A percentile compares a stretch with the other conserved stretches of the same genome.
These are phyloP conservation scores for Oryza rufipogon DNA, from an alignment of 176 grass and related monocot species.

Conservation along the genomic window DNA sequence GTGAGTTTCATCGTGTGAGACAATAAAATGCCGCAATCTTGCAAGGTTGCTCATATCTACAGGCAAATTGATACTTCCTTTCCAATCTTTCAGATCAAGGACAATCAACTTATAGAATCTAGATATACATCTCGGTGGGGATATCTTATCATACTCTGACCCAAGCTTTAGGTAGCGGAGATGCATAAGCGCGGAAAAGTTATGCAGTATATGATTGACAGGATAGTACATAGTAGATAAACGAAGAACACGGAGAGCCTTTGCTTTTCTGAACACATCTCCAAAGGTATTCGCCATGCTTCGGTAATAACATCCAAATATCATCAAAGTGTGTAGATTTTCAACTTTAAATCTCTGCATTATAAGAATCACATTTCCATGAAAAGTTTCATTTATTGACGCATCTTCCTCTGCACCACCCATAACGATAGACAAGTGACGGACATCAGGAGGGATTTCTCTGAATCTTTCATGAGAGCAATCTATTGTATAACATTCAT, in stretches of 20 bases:
- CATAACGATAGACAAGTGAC: conserved; percentile 36
- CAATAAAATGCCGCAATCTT: not conserved
- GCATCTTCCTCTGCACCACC: not conserved
- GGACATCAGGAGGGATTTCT: conserved; percentile 6
- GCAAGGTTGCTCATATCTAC: conserved; percentile 4
- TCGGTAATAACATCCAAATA: too few relatives aligned
- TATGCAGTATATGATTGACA: too few relatives aligned
- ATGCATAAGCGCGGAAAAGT: not conserved
- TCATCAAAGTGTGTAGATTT: too few relatives aligned
- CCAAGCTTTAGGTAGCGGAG: conserved; percentile 12
- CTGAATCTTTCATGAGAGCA: not conserved
- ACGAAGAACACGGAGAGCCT: too few relatives aligned
- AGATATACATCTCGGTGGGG: too few relatives aligned
- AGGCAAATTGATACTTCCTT: too few relatives aligned
- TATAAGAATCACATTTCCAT: not conserved
- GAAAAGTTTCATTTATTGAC: not conserved
- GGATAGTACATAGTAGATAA: too few relatives aligned
- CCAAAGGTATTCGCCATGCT: too few relatives aligned
- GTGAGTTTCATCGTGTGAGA: accelerated
- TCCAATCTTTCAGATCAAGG: too few relatives aligned
- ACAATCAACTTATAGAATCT: too few relatives aligned
- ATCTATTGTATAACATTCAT: conserved; percentile 28
- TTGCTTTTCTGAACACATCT: too few relatives aligned
- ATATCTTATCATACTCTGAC: too few relatives aligned
- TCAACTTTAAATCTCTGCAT: not conserved